Evolutionary conservation across 164 flowering plant species (phyloP), one percentile per base, ranked within the genome.

Genomic region (Liriodendron chinense): DNA sequence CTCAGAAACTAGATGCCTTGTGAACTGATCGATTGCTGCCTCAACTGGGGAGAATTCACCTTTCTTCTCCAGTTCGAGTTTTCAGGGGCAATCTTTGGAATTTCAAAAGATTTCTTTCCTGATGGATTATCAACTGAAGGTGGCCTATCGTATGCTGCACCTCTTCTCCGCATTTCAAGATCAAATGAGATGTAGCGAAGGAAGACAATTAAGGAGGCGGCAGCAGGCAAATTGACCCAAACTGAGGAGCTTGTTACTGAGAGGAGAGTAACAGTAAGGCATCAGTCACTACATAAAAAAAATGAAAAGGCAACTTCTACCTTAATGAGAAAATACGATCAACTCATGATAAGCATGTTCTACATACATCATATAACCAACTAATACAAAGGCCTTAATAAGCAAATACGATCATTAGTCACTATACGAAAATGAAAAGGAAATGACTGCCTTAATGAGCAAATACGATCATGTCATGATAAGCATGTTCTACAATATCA

Each of bases 191-290:
- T 76, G 77, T 96, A 96, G 16, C 99, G 96, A 47, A 94, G 80
- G 74, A 87, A 73, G 67, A 96, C 73, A 68, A 96, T 86, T 69
- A 96, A 82, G 76, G 79, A 79, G 77, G 84, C 84, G 63, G 86
- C 86, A 77, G 84, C 86, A 73, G 99, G 99, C 82, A 96, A 80
- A 85, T 96, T 96, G 80, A 94, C 84, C 87, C 85, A 90, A 64
- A 96, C 99, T 23, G 98, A 91, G 70, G 98, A 86, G 84, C 99
- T 96, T 70, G 98, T 96, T 83, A 96, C 99, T 96, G 89, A 70
- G 75, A 63, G 28, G n/a, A 68, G 24, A 73, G 62, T 48, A 66
- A 83, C 26, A 67, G 26, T 70, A 49, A 70, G 63, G 28, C 24
- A 25, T 24, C 53, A 68, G 6, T 21, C 24, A 34, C 50, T 10